Evolutionary conservation across 306 rosid genomes (phyloP), one percentile per base, ranked within the genome.

Genomic region (Corylus avellana): DNA sequence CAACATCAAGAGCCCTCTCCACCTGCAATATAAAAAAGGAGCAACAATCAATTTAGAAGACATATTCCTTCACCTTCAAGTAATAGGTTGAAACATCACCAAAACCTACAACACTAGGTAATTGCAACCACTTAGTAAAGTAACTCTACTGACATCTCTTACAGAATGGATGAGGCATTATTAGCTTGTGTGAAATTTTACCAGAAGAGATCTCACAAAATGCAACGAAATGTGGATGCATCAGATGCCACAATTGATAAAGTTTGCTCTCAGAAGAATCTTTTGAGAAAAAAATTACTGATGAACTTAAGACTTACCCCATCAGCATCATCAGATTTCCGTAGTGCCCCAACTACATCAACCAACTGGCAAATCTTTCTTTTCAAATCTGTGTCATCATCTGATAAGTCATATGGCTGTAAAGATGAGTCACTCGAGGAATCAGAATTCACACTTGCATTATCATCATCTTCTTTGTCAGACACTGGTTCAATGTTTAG

Each of bases 311-410:
- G 58, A 87, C 97, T 85, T 84, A 95, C 98, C 93, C 94, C 98
- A 48, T 92, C 98, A 74, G 86, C 93, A 88, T 95, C 93, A 74
- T 91, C 97, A 14, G 96, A 69, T 90, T 95, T 95, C 82, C 93
- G 90, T 74, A 95, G 95, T 57, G 96, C 97, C 4, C 85, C 94
- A 84, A 87, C 91, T 50, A 95, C 89, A 86, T 95, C 98, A 79
- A 87, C 81, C 87, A 95, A 80, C 84, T 95, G 98, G 20, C 97
- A 86, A 61, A 95, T 32, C 4, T 85, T 89, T 78, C 75, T 92
- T 74, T 90, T 95, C 86, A 95, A 84, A 91, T 92, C 98, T 8
- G 98, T 74, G 75, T 92, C 98, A 78, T 95, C 97, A 76, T 95
- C 98, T 25, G 88, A 63, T 79, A 95, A 86, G 88, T 92, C 97